Base-by-base conservation (phyloP, 2,329 filamentous ascomycete species). In the Fusarium napiforme region DNA sequence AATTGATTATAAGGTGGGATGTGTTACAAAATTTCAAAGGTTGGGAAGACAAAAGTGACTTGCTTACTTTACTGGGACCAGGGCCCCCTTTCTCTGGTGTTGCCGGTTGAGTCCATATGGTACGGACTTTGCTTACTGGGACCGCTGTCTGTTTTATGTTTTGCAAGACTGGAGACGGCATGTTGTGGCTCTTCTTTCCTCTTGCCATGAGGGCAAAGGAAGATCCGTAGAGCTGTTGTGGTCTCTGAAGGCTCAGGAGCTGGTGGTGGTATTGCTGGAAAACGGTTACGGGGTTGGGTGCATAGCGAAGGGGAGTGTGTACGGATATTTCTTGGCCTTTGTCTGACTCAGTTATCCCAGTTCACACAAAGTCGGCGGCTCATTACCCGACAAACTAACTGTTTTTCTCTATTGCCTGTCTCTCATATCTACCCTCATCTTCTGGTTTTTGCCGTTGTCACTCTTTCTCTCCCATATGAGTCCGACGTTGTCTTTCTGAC, bases 301-400 rank as follows among this genome's bases (percentile, higher is more conserved):
- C 82, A 84, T 84, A 84, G 83, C 83, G 82, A 82, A 81, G 81
- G 81, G 81, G 81, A 82, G 82, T 82, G 82, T 81, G 82, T 82
- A 81, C 78, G 79, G 82, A 77, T 81, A 80, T 80, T 80, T 78
- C 78, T 81, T 82, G 80, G 80, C 78, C 80, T 79, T 81, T 81
- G 72, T 78, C 79, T 81, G 81, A 79, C 69, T 77, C 72, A 75
- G 76, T 75, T 78, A 74, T 78, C 75, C 75, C 75, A 78, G 77
- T 78, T 81, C 64, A 65, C 67, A 28, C 75, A 72, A 74, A 78
- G 72, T 78, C 64, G 64, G 60, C 63, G 67, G 62, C 73, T 75
- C 72, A 70, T 61, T 72, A 64, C 67, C 72, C 68, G 69, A 75
- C 69, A 66, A 72, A 67, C 71, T 78, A 68, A 66, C 74, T 69